A percentile compares a stretch with the other conserved stretches of the same genome.
These are phyloP conservation scores for Penicillium atrosanguineum DNA, from an alignment of 495 filamentous ascomycete genomes.

Conservation along the genomic window DNA sequence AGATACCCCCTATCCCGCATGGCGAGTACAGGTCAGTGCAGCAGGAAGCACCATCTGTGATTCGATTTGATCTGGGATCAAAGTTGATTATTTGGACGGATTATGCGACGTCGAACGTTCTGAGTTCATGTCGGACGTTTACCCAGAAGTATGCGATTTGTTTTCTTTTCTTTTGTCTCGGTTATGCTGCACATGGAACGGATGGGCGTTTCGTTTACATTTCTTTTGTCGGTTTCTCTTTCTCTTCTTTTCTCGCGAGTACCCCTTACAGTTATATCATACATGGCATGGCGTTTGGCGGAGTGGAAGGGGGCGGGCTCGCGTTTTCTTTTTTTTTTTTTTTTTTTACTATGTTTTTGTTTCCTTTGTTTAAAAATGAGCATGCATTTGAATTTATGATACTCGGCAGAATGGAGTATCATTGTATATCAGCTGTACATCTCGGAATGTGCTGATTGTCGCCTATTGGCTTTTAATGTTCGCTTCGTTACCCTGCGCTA, in stretches of 20 bases:
- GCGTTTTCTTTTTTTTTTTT: conserved; percentile 5
- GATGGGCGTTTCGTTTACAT: conserved; percentile 7
- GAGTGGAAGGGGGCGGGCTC: conserved; percentile 16
- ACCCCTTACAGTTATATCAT: conserved; percentile 24
- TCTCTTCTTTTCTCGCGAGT: conserved; percentile 22
- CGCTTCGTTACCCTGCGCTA: no score
- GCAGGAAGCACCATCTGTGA: not conserved
- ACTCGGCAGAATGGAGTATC: not conserved
- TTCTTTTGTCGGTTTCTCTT: not conserved
- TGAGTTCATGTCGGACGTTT: not conserved
- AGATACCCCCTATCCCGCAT: conserved; percentile 24
- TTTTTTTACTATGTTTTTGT: not conserved
- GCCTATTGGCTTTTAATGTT: not conserved
- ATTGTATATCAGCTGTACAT: not conserved
- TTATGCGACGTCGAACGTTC: not conserved
- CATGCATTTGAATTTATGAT: not conserved
- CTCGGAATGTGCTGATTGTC: not conserved
- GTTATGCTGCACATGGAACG: not conserved
- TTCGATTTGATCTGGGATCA: not conserved
- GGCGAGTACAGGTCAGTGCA: conserved; percentile 6
- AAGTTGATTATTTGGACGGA: not conserved
- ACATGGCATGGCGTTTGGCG: conserved; percentile 28
- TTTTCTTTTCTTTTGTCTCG: not conserved
- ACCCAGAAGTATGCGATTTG: conserved; percentile 1
- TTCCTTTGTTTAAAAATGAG: not conserved